phyloP scores from a whole-genome alignment of 768 basidiomycete species.

The Lentinula aciculospora region DNA sequence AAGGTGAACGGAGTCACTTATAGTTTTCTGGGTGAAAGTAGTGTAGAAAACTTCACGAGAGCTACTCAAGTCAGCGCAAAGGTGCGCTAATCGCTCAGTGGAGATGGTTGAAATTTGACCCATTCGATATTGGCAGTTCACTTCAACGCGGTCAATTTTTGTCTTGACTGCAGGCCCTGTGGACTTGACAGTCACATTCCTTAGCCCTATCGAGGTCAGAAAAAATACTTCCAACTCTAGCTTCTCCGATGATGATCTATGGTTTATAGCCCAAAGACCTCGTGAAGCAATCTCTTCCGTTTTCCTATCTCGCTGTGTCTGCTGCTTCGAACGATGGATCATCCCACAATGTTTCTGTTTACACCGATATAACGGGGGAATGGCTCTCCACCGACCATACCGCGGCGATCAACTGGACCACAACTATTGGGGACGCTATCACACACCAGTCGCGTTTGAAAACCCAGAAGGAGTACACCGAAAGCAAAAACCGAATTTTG shows the following conservation, averaged over 20 bases:
- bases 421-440: conserved; percentile 26
- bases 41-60: conserved; percentile 19
- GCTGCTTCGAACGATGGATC: conserved; percentile 30
- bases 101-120: conserved; percentile 1
- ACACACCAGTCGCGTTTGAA: conserved; percentile 39
- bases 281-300: conserved; percentile 47
- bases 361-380: conserved; percentile 43
- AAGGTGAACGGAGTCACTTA: conserved; percentile 40
- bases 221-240: not conserved
- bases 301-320: conserved; percentile 38
- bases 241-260: not conserved
- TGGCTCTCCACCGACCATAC: conserved; percentile 28
- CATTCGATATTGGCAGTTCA: conserved; percentile 29
- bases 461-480: conserved; percentile 26
- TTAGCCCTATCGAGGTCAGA: conserved; percentile 53
- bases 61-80: conserved; percentile 34
- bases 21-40: conserved; percentile 36
- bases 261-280: conserved; percentile 36
- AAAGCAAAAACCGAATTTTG: conserved; percentile 41
- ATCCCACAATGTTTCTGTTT: conserved; percentile 36
- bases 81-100: conserved; percentile 18
- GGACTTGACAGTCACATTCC: conserved; percentile 43
- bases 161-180: conserved; percentile 46
- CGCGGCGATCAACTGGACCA: conserved; percentile 38
- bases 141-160: conserved; percentile 50